These are phyloP conservation scores for Cyclaneusma minus DNA, from an alignment of 2,329 filamentous ascomycete genomes.

Conservation along the genomic window DNA sequence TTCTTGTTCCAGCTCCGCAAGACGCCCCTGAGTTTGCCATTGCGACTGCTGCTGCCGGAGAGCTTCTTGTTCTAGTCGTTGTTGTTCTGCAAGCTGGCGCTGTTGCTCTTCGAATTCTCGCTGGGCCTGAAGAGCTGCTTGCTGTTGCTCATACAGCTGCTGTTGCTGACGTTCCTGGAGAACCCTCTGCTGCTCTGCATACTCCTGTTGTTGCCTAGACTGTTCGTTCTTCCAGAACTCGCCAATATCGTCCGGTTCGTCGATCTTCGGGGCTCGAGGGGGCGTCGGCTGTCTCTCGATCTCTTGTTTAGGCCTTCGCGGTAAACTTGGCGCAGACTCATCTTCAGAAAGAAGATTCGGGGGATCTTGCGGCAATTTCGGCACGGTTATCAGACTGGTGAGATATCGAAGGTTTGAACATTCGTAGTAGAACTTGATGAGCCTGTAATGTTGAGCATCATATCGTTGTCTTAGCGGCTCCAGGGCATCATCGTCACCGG, in stretches of 20 bases:
- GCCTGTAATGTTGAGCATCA: conserved; percentile 87
- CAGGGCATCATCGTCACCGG: conserved; percentile 84
- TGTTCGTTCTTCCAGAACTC: conserved; percentile 97
- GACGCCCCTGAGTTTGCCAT: conserved; percentile 87
- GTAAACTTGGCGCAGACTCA: conserved; percentile 68
- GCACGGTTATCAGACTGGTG: conserved; percentile 89
- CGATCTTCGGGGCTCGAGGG: conserved; percentile 47
- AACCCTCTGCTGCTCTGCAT: conserved; percentile 82
- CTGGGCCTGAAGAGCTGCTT: conserved; percentile 73
- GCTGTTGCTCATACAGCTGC: conserved; percentile 65
- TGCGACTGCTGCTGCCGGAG: conserved; percentile 77
- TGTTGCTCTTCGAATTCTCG: conserved; percentile 96
- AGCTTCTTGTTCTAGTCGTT: conserved; percentile 79
- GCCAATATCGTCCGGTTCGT: conserved; percentile 86
- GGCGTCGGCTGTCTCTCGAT: conserved; percentile 55
- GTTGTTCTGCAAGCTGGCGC: conserved; percentile 71
- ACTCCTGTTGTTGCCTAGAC: conserved; percentile 81
- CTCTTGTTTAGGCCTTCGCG: conserved; percentile 63
- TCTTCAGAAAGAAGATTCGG: conserved; percentile 80
- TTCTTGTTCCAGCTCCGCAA: conserved; percentile 89
- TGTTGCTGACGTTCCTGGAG: conserved; percentile 77
- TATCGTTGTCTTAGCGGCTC: conserved; percentile 79
- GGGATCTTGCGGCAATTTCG: conserved; percentile 86
- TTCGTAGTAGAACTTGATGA: conserved; percentile 98
- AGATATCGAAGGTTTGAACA: conserved; percentile 95